Conservation (phyloP, 768 basidiomycete genomes). For the Tephrocybe rancida region DNA sequence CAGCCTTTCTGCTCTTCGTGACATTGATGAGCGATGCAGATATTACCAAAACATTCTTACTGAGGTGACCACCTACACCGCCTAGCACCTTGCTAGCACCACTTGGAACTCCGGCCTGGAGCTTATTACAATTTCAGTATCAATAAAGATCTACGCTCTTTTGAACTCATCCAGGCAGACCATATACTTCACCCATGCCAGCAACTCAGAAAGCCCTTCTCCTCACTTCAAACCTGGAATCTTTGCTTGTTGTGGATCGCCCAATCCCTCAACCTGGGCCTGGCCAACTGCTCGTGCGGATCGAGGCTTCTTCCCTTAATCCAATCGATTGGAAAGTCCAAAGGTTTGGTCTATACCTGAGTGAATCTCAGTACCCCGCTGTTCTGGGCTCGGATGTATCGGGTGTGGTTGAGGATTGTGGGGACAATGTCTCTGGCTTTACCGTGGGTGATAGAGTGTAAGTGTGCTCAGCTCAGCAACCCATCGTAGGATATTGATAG, state of each 20-base stretch:
- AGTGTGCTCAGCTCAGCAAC: slow-evolving; percentile 15
- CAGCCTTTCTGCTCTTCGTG: too few relatives aligned
- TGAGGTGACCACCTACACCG: too few relatives aligned
- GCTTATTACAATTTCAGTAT: too few relatives aligned
- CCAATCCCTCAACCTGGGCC: slow-evolving; percentile 26
- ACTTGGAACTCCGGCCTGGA: too few relatives aligned
- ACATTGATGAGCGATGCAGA: too few relatives aligned
- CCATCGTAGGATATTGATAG: not conserved
- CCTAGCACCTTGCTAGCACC: too few relatives aligned
- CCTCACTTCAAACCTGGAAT: slow-evolving; percentile 18
- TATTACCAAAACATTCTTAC: too few relatives aligned
- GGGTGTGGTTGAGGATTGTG: slow-evolving; percentile 52
- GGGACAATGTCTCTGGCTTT: slow-evolving; percentile 50
- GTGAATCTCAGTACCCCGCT: slow-evolving; percentile 40
- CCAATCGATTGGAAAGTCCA: slow-evolving; percentile 56
- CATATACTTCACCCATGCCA: not conserved
- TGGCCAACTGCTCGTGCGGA: slow-evolving; percentile 44
- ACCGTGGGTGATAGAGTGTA: slow-evolving; percentile 57
- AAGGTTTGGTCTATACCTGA: slow-evolving; percentile 36
- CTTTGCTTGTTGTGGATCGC: slow-evolving; percentile 15
- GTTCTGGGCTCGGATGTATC: slow-evolving; percentile 50
- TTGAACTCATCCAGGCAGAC: too few relatives aligned
- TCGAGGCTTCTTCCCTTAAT: slow-evolving; percentile 42
- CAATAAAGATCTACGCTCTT: too few relatives aligned
- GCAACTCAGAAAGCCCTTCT: slow-evolving; percentile 27